phyloP scores from a whole-genome alignment of 768 basidiomycete genomes.

The Daedaleopsis nitida region DNA sequence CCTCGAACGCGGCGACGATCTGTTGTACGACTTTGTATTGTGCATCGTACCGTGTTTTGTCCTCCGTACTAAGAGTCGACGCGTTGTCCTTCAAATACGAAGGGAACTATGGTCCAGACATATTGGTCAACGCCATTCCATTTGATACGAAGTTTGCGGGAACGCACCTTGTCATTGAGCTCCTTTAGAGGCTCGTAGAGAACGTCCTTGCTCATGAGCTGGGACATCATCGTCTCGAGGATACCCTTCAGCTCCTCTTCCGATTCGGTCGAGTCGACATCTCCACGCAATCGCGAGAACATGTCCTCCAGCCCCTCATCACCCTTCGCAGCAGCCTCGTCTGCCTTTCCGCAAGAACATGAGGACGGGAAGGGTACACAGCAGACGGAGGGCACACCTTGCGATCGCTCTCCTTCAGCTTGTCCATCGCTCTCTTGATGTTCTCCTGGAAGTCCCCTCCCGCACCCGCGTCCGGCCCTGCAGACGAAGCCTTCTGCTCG shows the following conservation, averaged over 20 bases:
- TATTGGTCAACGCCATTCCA: no score
- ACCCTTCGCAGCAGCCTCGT: conserved; percentile 31
- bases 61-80: conserved; percentile 52
- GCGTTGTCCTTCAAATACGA: conserved; percentile 64
- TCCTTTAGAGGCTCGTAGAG: conserved; percentile 89
- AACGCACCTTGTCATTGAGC: conserved; percentile 62
- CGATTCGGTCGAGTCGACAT: conserved; percentile 31
- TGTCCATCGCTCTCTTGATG: conserved; percentile 73
- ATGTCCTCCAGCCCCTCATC: conserved; percentile 51
- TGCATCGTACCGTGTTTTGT: conserved; percentile 62
- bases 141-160: no score
- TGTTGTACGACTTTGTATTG: conserved; percentile 59
- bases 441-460: conserved; percentile 56
- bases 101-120: conserved; percentile 59
- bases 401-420: conserved; percentile 65
- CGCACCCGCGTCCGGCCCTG: neutral
- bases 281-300: conserved; percentile 48
- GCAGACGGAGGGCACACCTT: neutral
- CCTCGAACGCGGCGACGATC: conserved; percentile 70
- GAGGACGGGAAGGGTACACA: neutral
- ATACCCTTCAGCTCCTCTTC: conserved; percentile 60
- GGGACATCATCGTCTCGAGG: conserved; percentile 80
- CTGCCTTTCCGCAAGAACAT: conserved; percentile 19
- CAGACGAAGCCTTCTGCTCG: conserved; percentile 10
- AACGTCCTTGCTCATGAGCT: conserved; percentile 79